Percentiles rank a stretch among this genome's conserved stretches.
Conservation (phyloP, 306 rosid genomes). For the Pyrus pyrifolia region DNA sequence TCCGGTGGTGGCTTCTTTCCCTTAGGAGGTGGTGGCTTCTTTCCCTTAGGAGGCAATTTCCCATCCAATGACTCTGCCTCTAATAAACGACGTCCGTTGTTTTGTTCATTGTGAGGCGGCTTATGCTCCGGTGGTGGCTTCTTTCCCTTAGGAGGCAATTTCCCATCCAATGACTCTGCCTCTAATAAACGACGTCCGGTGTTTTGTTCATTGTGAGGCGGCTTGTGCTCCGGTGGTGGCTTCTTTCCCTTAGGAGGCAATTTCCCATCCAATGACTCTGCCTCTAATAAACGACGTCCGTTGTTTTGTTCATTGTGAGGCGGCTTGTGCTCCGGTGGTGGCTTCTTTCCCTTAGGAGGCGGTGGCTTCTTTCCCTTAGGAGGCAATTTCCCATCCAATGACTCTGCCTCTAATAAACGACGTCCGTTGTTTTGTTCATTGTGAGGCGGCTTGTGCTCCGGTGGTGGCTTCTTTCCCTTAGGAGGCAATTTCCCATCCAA, state of each 20-base stretch:
- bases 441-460: neutral
- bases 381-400: neutral
- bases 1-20: conserved; percentile 2
- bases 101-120: neutral
- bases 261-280: neutral
- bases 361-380: neutral
- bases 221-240: neutral
- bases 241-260: neutral
- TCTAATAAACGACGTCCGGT: neutral
- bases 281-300: neutral
- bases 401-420: neutral
- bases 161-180: neutral
- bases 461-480: conserved; percentile 2
- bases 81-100: neutral
- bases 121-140: neutral
- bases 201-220: neutral
- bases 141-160: neutral
- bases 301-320: neutral
- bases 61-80: neutral
- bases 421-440: neutral
- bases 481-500: neutral
- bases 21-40: neutral
- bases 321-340: neutral
- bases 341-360: neutral
- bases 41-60: neutral